Base-by-base conservation (phyloP, 345 rosid species). In the Heritiera fomes region DNA sequence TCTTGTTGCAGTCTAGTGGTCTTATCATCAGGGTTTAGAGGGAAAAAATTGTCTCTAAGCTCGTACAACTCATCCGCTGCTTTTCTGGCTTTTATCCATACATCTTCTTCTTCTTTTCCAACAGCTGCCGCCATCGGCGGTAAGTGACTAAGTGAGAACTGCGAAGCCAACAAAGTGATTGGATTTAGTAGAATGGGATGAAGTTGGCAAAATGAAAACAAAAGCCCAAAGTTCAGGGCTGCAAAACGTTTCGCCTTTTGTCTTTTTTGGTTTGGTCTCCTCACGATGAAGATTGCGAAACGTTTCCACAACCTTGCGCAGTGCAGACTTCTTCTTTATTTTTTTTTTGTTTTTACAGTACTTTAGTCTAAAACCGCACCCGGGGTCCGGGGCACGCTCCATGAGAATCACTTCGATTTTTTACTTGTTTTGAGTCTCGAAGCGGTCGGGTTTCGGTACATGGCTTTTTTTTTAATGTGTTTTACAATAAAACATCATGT, bases 31-130 rank as follows among this genome's bases (percentile, higher is more conserved):
- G 91, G 91, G 76, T 86, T 83, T 52, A n/a, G 59, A 2, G 93
- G 89, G 85, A 90, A 91, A 84, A 86, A 90, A 3, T 93, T 90
- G 81, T 90, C 93, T 20, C 90, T 79, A 43, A 85, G 52, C 2
- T 73, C 58, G 82, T 91, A 90, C 66, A 91, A 87, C 77, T 88
- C 84, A 40, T 84, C 87, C 8, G 81, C 89, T 8, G 91, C 87
- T 78, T 60, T 83, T 7, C 32, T 45, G 55, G 85, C 87, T 67
- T 60, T 81, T 28, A 53, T 86, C 91, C 90, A 85, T 20, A 64
- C 32, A 66, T 87, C 84, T 34, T 63, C 86, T 50, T 52, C 86
- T 53, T 77, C 81, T 38, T 46, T 61, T 75, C 20, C 41, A 28
- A 8, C 41, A 13, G 60, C 20, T 13, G 61, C 62, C 18, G 63